phyloP scores from a whole-genome alignment of 306 rosid species.

The Medicago arabica region DNA sequence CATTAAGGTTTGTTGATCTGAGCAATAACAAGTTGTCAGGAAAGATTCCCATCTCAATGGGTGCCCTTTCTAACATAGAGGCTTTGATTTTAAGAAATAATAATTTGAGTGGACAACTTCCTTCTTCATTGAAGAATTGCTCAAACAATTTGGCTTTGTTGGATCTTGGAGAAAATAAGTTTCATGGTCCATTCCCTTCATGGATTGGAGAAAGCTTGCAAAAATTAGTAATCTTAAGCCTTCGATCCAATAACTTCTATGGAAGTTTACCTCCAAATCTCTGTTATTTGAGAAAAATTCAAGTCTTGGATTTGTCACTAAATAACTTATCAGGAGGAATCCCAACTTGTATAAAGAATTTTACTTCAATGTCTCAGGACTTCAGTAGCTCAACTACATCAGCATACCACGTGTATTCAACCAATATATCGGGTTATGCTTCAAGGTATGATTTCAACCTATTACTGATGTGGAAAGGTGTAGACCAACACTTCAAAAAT shows the following conservation, averaged over 20 bases:
- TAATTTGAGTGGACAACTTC: constrained; percentile 16
- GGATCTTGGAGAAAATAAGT: constrained; percentile 24
- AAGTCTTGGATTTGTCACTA: not conserved
- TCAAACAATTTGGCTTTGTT: not conserved
- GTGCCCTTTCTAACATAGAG: not conserved
- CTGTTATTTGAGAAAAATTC: not conserved
- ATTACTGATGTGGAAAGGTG: not conserved
- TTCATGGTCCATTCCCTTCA: constrained; percentile 25
- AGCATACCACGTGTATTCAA: not conserved
- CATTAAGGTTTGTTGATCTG: not conserved
- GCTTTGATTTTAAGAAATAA: constrained; percentile 33
- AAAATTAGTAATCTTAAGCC: constrained; percentile 13
- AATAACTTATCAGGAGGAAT: not conserved
- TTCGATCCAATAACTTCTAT: not conserved
- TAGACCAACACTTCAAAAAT: not conserved
- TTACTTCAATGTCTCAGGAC: not conserved
- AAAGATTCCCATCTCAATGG: not conserved
- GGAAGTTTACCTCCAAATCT: constrained; percentile 20
- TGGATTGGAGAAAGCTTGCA: constrained; percentile 34
- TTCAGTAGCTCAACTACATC: not conserved
- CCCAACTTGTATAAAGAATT: not conserved
- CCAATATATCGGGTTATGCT: too few species aligned
- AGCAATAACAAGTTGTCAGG: constrained; percentile 30
- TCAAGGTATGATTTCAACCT: not conserved
- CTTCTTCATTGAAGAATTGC: constrained; percentile 14